Base-by-base conservation (phyloP, 1,139 yeast genomes). In the Candida sp. region DNA sequence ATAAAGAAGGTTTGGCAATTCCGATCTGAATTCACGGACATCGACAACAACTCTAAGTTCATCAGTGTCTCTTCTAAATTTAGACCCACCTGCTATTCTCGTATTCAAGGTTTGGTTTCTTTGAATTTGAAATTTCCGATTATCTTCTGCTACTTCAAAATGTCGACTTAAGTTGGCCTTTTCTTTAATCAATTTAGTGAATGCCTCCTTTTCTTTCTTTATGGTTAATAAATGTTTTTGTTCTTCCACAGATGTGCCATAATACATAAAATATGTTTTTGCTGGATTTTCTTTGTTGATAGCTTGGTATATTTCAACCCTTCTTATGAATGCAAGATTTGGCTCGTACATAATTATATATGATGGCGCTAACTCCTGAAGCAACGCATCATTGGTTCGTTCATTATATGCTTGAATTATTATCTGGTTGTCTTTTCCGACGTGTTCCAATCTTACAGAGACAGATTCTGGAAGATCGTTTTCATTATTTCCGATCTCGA, bases 201-300 rank as follows among this genome's bases (percentile, higher is more conserved):
- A 93, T 0, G 97, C 82, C 50, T 90, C 97, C 56, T 93, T 95
- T 56, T 95, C 99, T 48, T 81, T 81, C 50, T 91, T 81, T 44
- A 93, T 86, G 2, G 79, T 75, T 12, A 81, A 70, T 44, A 95
- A 69, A 58, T 87, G 95, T 37, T 77, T 74, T 56, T 91, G 95
- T 59, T 95, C 99, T 60, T 95, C 99, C 1, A 87, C 84, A 1
- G 97, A 89, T 22, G 82, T 84, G 4, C 91, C 93, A 62, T 93
- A 95, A 57, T 88, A 90, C 88, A 93, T 79, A 56, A 91, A 84
- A 57, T 73, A 91, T 0, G 90, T 82, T 49, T 79, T 78, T 4
- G 89, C 82, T 0, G 84, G 80, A 19, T 62, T 58, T 4, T 77
- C 74, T 38, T 69, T 70, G 55, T 80, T 76, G 15, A 77, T 65